These are phyloP conservation scores for Arachis stenosperma DNA, from an alignment of 306 rosid genomes.

Conservation along the genomic window DNA sequence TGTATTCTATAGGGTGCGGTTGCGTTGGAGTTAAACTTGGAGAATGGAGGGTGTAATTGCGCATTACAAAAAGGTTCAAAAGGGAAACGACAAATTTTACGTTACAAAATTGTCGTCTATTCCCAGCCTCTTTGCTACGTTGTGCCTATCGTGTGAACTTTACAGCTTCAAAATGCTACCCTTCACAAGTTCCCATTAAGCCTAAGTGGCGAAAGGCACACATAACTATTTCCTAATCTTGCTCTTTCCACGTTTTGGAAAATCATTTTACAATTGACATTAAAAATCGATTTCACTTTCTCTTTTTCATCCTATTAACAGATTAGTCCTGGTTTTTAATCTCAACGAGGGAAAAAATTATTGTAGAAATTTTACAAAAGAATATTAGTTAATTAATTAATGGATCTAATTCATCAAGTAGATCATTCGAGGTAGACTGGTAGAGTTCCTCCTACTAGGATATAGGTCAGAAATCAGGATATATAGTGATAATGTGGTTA, in stretches of 20 bases:
- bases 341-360: not conserved
- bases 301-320: not conserved
- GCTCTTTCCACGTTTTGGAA: constrained; percentile 14
- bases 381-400: not conserved
- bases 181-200: not conserved
- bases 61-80: constrained; percentile 1
- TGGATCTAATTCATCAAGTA: not conserved
- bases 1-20: too few species aligned
- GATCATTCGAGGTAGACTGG: not conserved
- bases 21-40: not conserved
- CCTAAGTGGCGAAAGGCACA: not conserved
- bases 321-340: not conserved
- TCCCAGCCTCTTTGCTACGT: not conserved
- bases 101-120: constrained; percentile 29
- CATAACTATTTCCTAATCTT: constrained; percentile 22
- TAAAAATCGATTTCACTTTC: not conserved
- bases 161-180: constrained; percentile 16
- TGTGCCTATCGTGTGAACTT: constrained; percentile 26
- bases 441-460: not conserved
- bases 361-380: not conserved
- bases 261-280: not conserved
- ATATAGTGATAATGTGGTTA: not conserved
- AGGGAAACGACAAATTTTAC: constrained; percentile 28
- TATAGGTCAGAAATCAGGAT: not conserved
- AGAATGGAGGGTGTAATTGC: constrained; percentile 18